Evolutionary conservation across 371 early-diverging fungal species (phyloP).

Genomic region (Sporodiniella umbellata): DNA sequence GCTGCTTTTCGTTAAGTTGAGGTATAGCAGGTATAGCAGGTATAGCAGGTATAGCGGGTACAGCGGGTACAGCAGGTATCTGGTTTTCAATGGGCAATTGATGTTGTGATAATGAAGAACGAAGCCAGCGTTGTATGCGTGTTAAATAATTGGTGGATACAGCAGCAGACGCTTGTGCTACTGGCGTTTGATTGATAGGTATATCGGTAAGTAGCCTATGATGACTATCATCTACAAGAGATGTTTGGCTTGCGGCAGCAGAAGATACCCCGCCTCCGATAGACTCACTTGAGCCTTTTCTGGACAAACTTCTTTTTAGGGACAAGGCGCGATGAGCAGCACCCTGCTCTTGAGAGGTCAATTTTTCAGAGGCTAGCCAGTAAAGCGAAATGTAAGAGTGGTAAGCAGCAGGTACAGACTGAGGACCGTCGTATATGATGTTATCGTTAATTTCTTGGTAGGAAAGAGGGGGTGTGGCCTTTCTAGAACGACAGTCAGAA

Average conservation of each 20-base stretch:
- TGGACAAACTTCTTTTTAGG: constrained; percentile 21
- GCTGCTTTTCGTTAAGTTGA: neutral
- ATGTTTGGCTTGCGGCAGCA: constrained; percentile 35
- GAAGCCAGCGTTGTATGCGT: constrained; percentile 45
- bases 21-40: no score
- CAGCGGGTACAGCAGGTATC: neutral
- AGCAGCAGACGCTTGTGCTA: constrained; percentile 21
- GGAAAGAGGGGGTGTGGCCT: constrained; percentile 35
- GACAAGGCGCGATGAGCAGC: constrained; percentile 10
- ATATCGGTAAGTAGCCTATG: constrained; percentile 18
- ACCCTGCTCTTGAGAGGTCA: constrained; percentile 50
- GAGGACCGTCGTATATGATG: constrained; percentile 34
- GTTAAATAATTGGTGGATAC: constrained; percentile 33
- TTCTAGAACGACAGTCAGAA: constrained; percentile 5
- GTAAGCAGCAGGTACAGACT: constrained; percentile 41
- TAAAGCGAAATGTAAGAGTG: constrained; percentile 81
- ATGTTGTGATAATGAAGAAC: constrained; percentile 40
- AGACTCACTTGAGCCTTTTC: constrained; percentile 38
- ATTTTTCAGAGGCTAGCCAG: constrained; percentile 75
- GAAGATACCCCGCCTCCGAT: constrained; percentile 26
- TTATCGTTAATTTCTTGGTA: constrained; percentile 37
- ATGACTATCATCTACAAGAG: constrained; percentile 11
- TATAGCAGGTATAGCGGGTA: no score
- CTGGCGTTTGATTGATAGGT: constrained; percentile 17
- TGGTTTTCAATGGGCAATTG: constrained; percentile 5